Base-by-base conservation (phyloP, 2,329 filamentous ascomycete species). In the Keithomyces neogunnii region DNA sequence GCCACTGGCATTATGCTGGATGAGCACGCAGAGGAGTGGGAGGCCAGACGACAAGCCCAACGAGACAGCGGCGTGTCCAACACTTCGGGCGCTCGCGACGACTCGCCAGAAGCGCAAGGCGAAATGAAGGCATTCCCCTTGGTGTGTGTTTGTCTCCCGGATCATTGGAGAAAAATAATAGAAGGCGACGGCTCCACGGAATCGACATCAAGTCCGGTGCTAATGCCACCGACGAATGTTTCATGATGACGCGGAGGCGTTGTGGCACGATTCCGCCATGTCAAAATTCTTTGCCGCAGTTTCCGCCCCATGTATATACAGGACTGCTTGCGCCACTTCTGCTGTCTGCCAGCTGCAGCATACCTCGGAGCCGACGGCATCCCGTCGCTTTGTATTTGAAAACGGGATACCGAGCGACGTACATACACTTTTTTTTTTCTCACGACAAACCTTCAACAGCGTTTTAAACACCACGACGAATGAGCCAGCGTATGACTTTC, bases 121-220 rank as follows among this genome's bases (percentile, higher is more conserved):
- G 92, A 97, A 66, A 93, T 97, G 73, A 97, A 97, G 69, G 93
- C 93, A 33, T 97, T 97, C 77, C 93, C 93, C 44, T 77, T 99
- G 56, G 92, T 99, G 47, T 99, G 92, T 64, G 89, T 97, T 42
- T 97, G 93, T 69, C 74, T 96, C 33, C 93, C 92, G 30, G 88
- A 96, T 63, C 91, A 96, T 68, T 99, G 92, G 92, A 84, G 85
- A 63, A 96, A 93, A 72, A 97, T 92, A 2, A 95, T 97, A 60
- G 92, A 97, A 57, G 89, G 90, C 53, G 91, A 96, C 62, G 78
- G 80, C 33, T 86, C 83, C 31, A 85, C 82, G 3, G 84, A 86
- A 62, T 77, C 78, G 8, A 77, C 75, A 50, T 84, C 80, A 10
- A 76, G 60, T 49, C 63, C 61, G 63, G 60, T 61, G 45, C 51